Conservation (phyloP, 352 stramenopile species). For the Globisporangium barbulae region DNA sequence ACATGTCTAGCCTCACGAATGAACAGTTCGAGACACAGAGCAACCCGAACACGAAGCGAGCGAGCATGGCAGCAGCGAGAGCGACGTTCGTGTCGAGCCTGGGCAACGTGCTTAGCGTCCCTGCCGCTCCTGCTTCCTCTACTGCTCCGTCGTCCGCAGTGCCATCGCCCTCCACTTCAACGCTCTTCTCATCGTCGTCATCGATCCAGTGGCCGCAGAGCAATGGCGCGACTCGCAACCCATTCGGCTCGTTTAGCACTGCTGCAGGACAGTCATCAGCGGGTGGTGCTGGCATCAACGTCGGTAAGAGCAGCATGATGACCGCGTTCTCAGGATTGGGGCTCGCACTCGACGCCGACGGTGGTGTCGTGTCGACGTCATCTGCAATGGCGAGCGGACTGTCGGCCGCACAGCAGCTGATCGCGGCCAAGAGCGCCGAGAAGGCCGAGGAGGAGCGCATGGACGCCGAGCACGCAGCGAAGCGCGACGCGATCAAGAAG, state of each 20-base stretch:
- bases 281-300: slow-evolving; percentile 14
- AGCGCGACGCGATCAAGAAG: slow-evolving; percentile 24
- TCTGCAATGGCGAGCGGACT: neutral
- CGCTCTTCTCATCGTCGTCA: slow-evolving; percentile 3
- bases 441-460: slow-evolving; percentile 29
- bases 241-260: slow-evolving; percentile 18
- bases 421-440: slow-evolving; percentile 46
- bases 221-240: slow-evolving; percentile 18
- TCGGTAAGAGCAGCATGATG: slow-evolving; percentile 31
- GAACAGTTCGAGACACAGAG: neutral
- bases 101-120: slow-evolving; percentile 24
- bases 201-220: slow-evolving; percentile 18
- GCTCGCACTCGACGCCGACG: slow-evolving; percentile 35
- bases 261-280: neutral
- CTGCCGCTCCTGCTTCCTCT: slow-evolving; percentile 1
- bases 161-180: neutral
- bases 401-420: slow-evolving; percentile 47
- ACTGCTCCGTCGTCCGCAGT: neutral
- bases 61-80: slow-evolving; percentile 11
- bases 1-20: neutral
- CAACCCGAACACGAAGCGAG: neutral
- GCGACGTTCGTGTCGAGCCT: slow-evolving; percentile 45
- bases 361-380: slow-evolving; percentile 17
- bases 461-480: slow-evolving; percentile 19
- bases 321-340: slow-evolving; percentile 55